Base-by-base conservation (phyloP, 1,284 basidiomycete genomes). In the Ustilago loliicola region DNA sequence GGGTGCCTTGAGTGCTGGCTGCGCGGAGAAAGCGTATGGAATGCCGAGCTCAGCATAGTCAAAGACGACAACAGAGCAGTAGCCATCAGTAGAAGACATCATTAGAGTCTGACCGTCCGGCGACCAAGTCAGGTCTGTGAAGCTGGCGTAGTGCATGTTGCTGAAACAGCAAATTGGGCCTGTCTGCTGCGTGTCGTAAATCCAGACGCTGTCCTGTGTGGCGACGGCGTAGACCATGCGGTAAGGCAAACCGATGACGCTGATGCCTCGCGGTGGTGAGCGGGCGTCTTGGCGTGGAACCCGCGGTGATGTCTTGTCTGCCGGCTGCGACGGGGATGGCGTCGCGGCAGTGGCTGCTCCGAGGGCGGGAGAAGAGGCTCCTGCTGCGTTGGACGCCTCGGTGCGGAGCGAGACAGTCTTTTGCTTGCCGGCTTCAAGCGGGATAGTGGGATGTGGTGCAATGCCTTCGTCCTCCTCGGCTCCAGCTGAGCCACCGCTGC, bases 151-250 rank as follows among this genome's bases (percentile, higher is more conserved):
- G 88, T 99, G 96, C 79, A 99, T 88, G 84, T 97, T 98, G 61
- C 93, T 94, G 83, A 99, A 91, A 82, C 98, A 89, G 86, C 94
- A 96, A 50, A 98, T 90, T 0, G 96, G 97, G 0, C 93, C 91
- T 1, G 94, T 90, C 88, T 99, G 96, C 87, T 99, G 96, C 3
- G 96, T 98, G 87, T 99, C 96, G 87, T 99, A 96, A 65, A 99
- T 92, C 62, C 94, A 90, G 25, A 99, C 92, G 1, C 94, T 93
- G 86, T 99, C 96, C 91, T 96, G 97, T 27, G 96, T 98, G 50
- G 95, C 94, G 10, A 99, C 94, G 0, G 97, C 95, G 84, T 94
- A 99, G 48, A 98, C 87, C 92, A 98, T 94, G 53, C 96, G 90
- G 86, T 98, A 98, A 0, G 95, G 94, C 58, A 98, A 87, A 13